Conservation (phyloP, 1,284 basidiomycete species). For the Ganoderma lingzhi region DNA sequence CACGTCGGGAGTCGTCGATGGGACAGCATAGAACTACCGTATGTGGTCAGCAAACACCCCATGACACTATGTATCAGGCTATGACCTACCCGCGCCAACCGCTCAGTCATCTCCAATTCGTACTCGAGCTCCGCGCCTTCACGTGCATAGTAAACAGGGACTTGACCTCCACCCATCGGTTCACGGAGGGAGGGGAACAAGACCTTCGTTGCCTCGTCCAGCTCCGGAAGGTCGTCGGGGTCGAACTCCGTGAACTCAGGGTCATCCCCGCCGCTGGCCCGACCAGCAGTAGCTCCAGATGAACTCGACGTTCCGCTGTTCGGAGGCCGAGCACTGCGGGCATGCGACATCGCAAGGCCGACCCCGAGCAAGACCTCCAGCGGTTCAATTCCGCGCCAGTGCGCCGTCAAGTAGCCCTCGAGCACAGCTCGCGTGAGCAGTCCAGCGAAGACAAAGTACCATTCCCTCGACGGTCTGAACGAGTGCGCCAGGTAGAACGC, state of each 20-base stretch:
- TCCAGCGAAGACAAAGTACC: constrained; percentile 82
- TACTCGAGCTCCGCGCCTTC: constrained; percentile 69
- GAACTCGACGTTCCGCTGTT: constrained; percentile 21
- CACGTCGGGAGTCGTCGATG: constrained; percentile 71
- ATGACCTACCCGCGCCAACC: constrained; percentile 66
- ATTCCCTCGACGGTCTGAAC: constrained; percentile 72
- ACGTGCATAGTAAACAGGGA: constrained; percentile 36
- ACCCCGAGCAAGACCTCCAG: constrained; percentile 79
- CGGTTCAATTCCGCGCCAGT: constrained; percentile 76
- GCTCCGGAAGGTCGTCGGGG: constrained; percentile 77
- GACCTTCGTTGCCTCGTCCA: constrained; percentile 69
- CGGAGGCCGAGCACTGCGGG: constrained; percentile 11
- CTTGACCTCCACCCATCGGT: constrained; percentile 35
- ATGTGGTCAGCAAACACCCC: neutral
- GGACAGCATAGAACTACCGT: constrained; percentile 77
- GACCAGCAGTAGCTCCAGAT: constrained; percentile 21
- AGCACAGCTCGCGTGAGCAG: constrained; percentile 80
- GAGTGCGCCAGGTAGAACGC: constrained; percentile 50
- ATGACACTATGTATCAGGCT: neutral
- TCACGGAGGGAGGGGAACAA: constrained; percentile 69
- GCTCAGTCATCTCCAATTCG: constrained; percentile 69
- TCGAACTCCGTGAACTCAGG: constrained; percentile 67
- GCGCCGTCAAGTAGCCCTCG: constrained; percentile 82
- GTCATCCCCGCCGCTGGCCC: constrained; percentile 38
- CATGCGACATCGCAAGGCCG: constrained; percentile 60